Base-by-base conservation (phyloP, 2,329 filamentous ascomycete genomes). In the Fusarium sterilihyphosum region DNA sequence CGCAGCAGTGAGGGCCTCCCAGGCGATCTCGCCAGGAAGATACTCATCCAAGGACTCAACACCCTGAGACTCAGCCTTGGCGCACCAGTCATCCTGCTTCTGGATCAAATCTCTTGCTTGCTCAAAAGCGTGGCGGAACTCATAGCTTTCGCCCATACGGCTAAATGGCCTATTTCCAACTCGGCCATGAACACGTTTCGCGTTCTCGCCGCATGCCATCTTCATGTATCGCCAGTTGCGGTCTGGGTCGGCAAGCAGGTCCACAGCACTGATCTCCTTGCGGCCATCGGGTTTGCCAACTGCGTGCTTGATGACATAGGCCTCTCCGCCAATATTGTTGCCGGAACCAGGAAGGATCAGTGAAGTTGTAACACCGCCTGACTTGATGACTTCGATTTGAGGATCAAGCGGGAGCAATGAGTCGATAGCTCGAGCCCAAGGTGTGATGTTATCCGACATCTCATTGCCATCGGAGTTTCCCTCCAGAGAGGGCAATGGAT, bases 321-420 rank as follows among this genome's bases (percentile, higher is more conserved):
- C 92, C 79, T 93, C 91, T 70, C 92, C 92, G 31, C 90, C 92
- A 46, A 94, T 93, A 78, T 93, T 93, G 81, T 92, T 94, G n/a
- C 88, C 90, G 2, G 89, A 92, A 4, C 92, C 92, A 3, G 92
- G 92, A 2, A 93, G 84, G 8, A 93, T 83, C 4, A 93, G 84
- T 31, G 88, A 91, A 0, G 91, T 92, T 0, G 92, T 93, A 1
- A 93, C 91, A n/a, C 92, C 92, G 13, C 92, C 92, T 2, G 90
- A 92, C 77, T 92, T 93, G 84, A 93, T 93, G 72, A 91, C 88
- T 72, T 91, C 86, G 17, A 93, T 87, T 75, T 92, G 91, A 20
- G 86, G 87, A 76, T 93, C 92, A 18, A 89, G 83, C 0, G 91
- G 89, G 75, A 92, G 87, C 41, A 94, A 82, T 6, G 86, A 89